Base-by-base conservation (phyloP, 169 alveolate genomes). In the Cryptosporidium bovis region DNA sequence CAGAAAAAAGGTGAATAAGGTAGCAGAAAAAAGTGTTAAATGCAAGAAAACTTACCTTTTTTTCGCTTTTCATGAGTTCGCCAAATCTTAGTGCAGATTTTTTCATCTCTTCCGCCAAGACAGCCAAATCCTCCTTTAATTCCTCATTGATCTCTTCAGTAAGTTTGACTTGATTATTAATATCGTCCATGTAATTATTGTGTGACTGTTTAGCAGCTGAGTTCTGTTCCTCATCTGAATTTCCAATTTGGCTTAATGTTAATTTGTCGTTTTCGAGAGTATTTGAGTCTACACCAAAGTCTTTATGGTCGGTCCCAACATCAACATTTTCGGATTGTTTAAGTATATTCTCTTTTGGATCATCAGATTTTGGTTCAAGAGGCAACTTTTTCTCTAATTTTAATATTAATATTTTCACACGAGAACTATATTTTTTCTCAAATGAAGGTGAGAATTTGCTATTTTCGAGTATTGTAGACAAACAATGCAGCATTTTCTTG, bases 41-140 rank as follows among this genome's bases (percentile, higher is more conserved):
- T 24, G 31, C 6, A 55, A 20, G 3, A 15, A 56, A 55, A 77
- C 87, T 40, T 60, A 77, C 87, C 64, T 77, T 44, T 60, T 60
- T 77, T 60, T 77, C 87, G 8, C n/a, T 60, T 44, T 56, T 44
- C 51, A 77, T 46, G 53, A 77, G 40, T 62, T 77, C 64, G 24
- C 66, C 64, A 40, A 77, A 77, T 60, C 48, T 77, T 12, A 77
- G 51, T 2, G 87, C 87, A 24, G 87, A 77, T 18, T 36, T 18
- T 50, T 77, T 77, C 87, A 77, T 77, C 64, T 58, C 87, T 15
- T 56, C 44, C 5, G 87, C 87, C 27, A 77, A 40, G 53, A 13
- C 64, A 24, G 36, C 56, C 46, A 77, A 62, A 56, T 77, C 87
- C 7, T 60, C 71, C 64, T 77, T 77, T 7, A 77, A 29, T 24